Base-by-base conservation (phyloP, 2,329 filamentous ascomycete genomes). In the Aspergillus aculeatus region DNA sequence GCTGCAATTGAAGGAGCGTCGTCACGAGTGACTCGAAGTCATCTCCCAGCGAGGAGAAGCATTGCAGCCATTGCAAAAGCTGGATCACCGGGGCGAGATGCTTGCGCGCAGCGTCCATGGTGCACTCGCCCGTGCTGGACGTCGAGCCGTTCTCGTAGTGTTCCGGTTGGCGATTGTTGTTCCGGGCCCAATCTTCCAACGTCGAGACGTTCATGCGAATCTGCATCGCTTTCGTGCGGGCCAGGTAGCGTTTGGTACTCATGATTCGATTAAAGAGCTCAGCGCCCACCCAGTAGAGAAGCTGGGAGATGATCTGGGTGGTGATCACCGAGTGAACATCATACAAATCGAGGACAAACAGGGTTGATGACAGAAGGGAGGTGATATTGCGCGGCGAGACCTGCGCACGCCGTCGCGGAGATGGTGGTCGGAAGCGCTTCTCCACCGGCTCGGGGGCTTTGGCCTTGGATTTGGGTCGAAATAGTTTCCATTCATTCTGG, bases 201-300 rank as follows among this genome's bases (percentile, higher is more conserved):
- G 88, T 89, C 0, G 95, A 98, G 6, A 99, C 87, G 73, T 99
- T 99, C 93, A 99, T 98, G 66, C 95, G 91, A 68, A 99, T 98
- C 75, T 99, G 95, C 95, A 99, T 99, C 3, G 95, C 95, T 76
- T 99, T 99, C 19, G 95, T 99, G 56, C 95, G 86, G 5, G 95
- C 94, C 10, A 99, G 83, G 71, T 97, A 99, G 73, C 94, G 93
- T 65, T 92, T 87, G 71, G 96, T 97, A 31, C 91, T 94, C 91
- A 99, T 96, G 75, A 99, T 91, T 60, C 94, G 89, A 75, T 99
- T 99, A 80, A 99, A 99, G 9, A 98, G 85, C 77, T 99, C 95
- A 0, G 94, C 91, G 6, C 93, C 91, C 16, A 99, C 84, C 95
- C 95, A 99, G 78, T 97, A 99, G 49, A 98, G 83, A 2, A 99